These are phyloP conservation scores for Kodamaea sp. DNA, from an alignment of 1,139 yeast species.

Conservation along the genomic window DNA sequence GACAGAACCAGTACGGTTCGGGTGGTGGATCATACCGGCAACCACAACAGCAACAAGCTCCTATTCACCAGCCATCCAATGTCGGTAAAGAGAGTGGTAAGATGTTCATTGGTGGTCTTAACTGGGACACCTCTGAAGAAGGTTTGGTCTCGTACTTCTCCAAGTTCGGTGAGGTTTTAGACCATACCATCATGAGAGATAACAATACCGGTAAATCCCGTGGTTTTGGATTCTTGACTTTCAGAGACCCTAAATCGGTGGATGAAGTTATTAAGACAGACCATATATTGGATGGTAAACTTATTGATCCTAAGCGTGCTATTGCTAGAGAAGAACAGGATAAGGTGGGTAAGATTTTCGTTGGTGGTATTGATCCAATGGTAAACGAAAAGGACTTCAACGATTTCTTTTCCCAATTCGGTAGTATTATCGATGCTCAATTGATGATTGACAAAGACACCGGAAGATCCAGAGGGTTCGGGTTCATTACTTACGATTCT, in stretches of 20 bases:
- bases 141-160: slow-evolving; percentile 77
- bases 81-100: slow-evolving; percentile 65
- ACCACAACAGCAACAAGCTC: slow-evolving; percentile 5
- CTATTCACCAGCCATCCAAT: slow-evolving; percentile 33
- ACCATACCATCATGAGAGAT: slow-evolving; percentile 94
- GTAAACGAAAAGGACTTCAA: slow-evolving; percentile 92
- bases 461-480: slow-evolving; percentile 97
- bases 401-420: slow-evolving; percentile 85
- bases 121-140: slow-evolving; percentile 97
- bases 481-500: slow-evolving; percentile 93
- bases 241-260: slow-evolving; percentile 78
- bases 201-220: slow-evolving; percentile 87
- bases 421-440: slow-evolving; percentile 94
- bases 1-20: slow-evolving; percentile 1
- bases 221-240: slow-evolving; percentile 95
- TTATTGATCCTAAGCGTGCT: slow-evolving; percentile 97
- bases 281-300: slow-evolving; percentile 92
- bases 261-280: slow-evolving; percentile 86
- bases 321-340: slow-evolving; percentile 98
- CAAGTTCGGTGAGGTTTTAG: slow-evolving; percentile 88
- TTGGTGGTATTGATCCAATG: slow-evolving; percentile 96
- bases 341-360: slow-evolving; percentile 94
- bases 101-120: slow-evolving; percentile 97
- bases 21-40: slow-evolving; percentile 4
- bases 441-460: slow-evolving; percentile 97